Conservation (phyloP, 805 yeast species). For the Pichia gijzeniarum region DNA sequence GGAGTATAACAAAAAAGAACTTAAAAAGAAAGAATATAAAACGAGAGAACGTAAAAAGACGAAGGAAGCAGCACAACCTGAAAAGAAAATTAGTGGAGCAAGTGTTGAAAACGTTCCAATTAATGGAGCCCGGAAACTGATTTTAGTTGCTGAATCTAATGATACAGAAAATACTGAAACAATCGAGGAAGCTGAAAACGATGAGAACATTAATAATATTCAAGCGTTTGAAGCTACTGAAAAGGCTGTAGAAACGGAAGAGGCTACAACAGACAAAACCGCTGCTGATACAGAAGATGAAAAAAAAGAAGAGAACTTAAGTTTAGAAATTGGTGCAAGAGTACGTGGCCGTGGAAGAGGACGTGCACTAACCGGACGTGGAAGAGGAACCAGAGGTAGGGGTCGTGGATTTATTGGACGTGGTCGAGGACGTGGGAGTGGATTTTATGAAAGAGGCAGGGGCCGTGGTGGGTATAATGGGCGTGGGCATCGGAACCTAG, state of each 20-base stretch:
- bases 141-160: no score
- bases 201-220: not conserved
- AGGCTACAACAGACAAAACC: no score
- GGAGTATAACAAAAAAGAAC: not conserved
- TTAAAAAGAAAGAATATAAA: not conserved
- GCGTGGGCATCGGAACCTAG: conserved; percentile 3
- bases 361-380: not conserved
- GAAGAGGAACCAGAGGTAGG: not conserved
- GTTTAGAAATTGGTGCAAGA: not conserved
- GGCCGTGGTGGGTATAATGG: conserved; percentile 3
- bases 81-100: no score
- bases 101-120: no score
- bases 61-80: no score
- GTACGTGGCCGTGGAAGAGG: conserved; percentile 14
- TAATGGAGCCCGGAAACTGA: no score
- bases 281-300: not conserved
- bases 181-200: no score
- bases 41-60: no score
- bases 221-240: not conserved
- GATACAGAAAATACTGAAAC: no score
- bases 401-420: conserved; percentile 1
- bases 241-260: not conserved
- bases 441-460: conserved; percentile 5
- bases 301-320: not conserved
- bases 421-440: no score